phyloP scores from a whole-genome alignment of 331 rosid genomes.

The Saraca asoca region DNA sequence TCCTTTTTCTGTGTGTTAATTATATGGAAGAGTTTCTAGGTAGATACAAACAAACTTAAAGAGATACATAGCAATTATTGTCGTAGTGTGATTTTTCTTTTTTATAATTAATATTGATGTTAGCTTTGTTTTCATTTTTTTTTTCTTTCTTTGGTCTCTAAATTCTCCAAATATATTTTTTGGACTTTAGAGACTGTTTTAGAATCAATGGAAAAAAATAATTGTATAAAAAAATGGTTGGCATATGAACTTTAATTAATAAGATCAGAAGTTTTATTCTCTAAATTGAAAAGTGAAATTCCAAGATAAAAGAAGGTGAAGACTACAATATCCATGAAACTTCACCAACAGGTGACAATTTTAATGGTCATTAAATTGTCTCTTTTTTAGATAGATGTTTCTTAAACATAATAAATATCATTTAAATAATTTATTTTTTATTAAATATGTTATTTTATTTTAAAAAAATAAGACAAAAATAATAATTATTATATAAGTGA shows the following conservation, averaged over 20 bases:
- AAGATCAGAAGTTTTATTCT: background rate
- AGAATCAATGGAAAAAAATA: background rate
- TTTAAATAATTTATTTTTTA: too few species aligned
- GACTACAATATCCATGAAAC: too few species aligned
- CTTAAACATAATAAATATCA: too few species aligned
- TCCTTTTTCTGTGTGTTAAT: slow-evolving; percentile 4
- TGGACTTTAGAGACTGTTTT: background rate
- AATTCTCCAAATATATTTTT: background rate
- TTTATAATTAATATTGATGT: slow-evolving; percentile 13
- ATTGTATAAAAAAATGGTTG: background rate
- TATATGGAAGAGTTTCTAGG: slow-evolving; percentile 14
- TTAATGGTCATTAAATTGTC: too few species aligned
- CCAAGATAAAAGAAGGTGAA: too few species aligned
- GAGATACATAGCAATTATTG: slow-evolving; percentile 32
- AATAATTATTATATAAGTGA: too few species aligned
- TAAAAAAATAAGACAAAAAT: too few species aligned
- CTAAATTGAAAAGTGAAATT: too few species aligned
- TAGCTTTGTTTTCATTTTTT: background rate
- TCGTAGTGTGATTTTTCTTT: background rate
- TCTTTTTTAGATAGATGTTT: too few species aligned
- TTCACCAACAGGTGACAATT: too few species aligned
- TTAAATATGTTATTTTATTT: too few species aligned
- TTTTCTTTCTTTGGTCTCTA: background rate
- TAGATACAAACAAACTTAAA: slow-evolving; percentile 35
- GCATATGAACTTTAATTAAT: background rate